phyloP scores from a whole-genome alignment of 75 land plant species.

The Cunninghamia lanceolata region DNA sequence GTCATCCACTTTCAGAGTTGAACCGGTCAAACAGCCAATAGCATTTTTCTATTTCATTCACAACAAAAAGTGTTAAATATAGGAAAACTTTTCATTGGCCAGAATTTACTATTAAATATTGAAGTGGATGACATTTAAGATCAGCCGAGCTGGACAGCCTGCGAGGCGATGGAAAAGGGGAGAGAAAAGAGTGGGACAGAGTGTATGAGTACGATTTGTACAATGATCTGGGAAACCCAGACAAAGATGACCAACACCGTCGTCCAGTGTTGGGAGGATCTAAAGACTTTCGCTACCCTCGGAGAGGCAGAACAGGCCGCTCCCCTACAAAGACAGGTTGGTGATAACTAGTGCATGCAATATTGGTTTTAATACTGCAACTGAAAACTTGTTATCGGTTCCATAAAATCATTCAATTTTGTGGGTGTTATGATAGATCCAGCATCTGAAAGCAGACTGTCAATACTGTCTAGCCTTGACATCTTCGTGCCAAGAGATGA shows the following conservation, averaged over 20 bases:
- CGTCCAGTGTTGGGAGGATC: slow-evolving; percentile 52
- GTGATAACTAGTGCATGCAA: too few species aligned
- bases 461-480: slow-evolving; percentile 18
- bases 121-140: too few species aligned
- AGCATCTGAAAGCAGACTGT: slow-evolving; percentile 50
- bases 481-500: slow-evolving; percentile 86
- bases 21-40: too few species aligned
- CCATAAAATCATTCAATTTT: not conserved
- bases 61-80: too few species aligned
- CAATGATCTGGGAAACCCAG: slow-evolving; percentile 55
- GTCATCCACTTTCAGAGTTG: too few species aligned
- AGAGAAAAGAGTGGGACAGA: slow-evolving; percentile 31
- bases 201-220: slow-evolving; percentile 54
- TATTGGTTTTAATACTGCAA: too few species aligned
- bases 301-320: slow-evolving; percentile 52
- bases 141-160: too few species aligned
- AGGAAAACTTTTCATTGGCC: too few species aligned
- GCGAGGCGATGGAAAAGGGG: slow-evolving; percentile 36
- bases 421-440: slow-evolving; percentile 43
- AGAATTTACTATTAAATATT: too few species aligned
- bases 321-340: slow-evolving; percentile 37
- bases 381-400: too few species aligned
- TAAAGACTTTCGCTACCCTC: slow-evolving; percentile 41
- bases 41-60: too few species aligned
- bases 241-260: slow-evolving; percentile 11